Percentiles rank a stretch among this genome's conserved stretches.
These are phyloP conservation scores for Agrocybe chaxingu DNA, from an alignment of 768 basidiomycete genomes.

Conservation along the genomic window DNA sequence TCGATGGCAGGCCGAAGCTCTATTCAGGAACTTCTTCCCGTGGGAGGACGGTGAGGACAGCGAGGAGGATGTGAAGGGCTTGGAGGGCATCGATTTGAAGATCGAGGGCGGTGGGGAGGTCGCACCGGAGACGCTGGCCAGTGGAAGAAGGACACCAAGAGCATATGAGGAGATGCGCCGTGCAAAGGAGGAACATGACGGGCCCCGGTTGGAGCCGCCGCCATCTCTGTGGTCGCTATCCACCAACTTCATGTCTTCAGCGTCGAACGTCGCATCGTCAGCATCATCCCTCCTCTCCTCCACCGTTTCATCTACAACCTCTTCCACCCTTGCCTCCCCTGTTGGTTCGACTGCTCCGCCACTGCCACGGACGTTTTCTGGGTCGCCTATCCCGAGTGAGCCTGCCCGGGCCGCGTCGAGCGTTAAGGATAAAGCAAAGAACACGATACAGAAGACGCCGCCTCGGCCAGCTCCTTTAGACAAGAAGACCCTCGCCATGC, in stretches of 20 bases:
- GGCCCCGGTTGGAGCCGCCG: neutral
- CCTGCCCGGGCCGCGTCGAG: slow-evolving; percentile 54
- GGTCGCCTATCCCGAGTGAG: slow-evolving; percentile 8
- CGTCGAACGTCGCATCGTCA: slow-evolving; percentile 42
- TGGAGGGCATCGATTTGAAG: neutral
- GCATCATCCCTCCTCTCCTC: slow-evolving; percentile 33
- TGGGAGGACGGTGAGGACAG: slow-evolving; percentile 49
- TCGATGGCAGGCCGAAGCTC: slow-evolving; percentile 79
- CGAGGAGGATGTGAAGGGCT: slow-evolving; percentile 12
- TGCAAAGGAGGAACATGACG: neutral
- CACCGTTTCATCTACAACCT: slow-evolving; percentile 11
- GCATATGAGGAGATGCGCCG: neutral
- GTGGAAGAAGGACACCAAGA: neutral
- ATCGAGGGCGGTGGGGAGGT: neutral
- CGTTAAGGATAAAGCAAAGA: slow-evolving; percentile 37
- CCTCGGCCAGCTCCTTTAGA: slow-evolving; percentile 43
- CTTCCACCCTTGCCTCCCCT: slow-evolving; percentile 6
- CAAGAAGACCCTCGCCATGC: slow-evolving; percentile 54
- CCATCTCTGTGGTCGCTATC: slow-evolving; percentile 36
- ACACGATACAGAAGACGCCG: too few relatives aligned
- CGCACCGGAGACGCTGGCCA: neutral
- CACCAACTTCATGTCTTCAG: slow-evolving; percentile 42
- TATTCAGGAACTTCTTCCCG: slow-evolving; percentile 92
- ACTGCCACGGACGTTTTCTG: slow-evolving; percentile 18
- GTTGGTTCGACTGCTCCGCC: slow-evolving; percentile 11